Percentiles rank a stretch among this genome's conserved stretches.
Evolutionary conservation across 2,329 filamentous ascomycete genomes (phyloP).

Genomic region (Thermomyces lanuginosus): DNA sequence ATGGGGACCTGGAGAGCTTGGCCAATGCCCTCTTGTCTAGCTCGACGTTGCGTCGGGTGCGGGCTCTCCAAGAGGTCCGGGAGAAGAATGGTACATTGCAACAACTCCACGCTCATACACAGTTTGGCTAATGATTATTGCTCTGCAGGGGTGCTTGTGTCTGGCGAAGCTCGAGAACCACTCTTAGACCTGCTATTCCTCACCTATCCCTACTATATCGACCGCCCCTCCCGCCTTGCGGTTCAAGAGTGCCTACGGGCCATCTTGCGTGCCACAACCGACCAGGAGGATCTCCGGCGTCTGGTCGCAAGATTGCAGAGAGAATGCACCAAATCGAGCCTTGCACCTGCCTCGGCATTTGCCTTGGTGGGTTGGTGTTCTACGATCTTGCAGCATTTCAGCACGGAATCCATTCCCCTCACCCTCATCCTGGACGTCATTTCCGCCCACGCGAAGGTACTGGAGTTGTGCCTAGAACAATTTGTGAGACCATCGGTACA

Average conservation of each 20-base stretch:
- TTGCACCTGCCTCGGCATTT: constrained; percentile 68
- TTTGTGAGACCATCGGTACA: constrained; percentile 47
- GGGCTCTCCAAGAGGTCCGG: constrained; percentile 28
- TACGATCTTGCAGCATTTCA: constrained; percentile 56
- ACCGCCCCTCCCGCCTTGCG: constrained; percentile 66
- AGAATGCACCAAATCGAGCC: constrained; percentile 59
- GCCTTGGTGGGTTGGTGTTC: constrained; percentile 84
- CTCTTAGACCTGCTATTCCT: constrained; percentile 63
- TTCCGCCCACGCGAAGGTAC: constrained; percentile 50
- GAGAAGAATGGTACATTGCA: constrained; percentile 28
- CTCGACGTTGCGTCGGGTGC: constrained; percentile 26
- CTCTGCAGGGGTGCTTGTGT: constrained; percentile 17
- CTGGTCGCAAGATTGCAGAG: constrained; percentile 51
- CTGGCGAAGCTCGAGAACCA: constrained; percentile 17
- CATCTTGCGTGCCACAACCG: constrained; percentile 43
- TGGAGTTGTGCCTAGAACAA: constrained; percentile 63
- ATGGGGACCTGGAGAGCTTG: constrained; percentile 25
- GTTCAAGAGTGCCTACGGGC: constrained; percentile 64
- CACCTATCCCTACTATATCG: constrained; percentile 74
- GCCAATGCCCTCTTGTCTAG: constrained; percentile 25
- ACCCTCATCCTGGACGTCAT: constrained; percentile 44
- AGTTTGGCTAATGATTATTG: constrained; percentile 7
- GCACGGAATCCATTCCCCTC: constrained; percentile 49
- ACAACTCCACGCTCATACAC: constrained; percentile 4
- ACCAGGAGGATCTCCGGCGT: constrained; percentile 33